Evolutionary conservation across 768 basidiomycete species (phyloP).

Genomic region (Leccinellum rugosiceps): DNA sequence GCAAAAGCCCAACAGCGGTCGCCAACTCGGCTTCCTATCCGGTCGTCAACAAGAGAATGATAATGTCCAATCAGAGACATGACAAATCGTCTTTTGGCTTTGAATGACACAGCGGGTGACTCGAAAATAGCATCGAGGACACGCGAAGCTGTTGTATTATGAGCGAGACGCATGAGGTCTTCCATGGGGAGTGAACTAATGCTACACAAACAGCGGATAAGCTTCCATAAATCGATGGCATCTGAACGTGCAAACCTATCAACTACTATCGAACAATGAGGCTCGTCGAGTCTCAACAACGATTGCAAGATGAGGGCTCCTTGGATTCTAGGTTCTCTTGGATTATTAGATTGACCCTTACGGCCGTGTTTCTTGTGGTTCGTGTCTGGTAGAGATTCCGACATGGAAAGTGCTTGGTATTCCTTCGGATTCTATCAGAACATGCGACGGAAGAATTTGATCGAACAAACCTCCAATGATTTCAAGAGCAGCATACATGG

Average conservation of each 20-base stretch:
- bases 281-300: constrained; percentile 63
- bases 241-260: constrained; percentile 51
- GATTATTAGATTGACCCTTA: constrained; percentile 27
- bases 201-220: constrained; percentile 36
- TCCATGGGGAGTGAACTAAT: constrained; percentile 54
- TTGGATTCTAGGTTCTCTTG: constrained; percentile 68
- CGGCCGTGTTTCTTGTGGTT: constrained; percentile 11
- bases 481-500: constrained; percentile 63
- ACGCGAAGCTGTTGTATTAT: constrained; percentile 67
- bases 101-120: constrained; percentile 59
- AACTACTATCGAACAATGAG: constrained; percentile 64
- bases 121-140: constrained; percentile 78
- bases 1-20: constrained; percentile 89
- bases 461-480: constrained; percentile 43
- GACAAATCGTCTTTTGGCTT: constrained; percentile 68
- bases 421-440: constrained; percentile 20
- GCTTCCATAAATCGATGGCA: background rate
- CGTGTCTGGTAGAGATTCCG: constrained; percentile 12
- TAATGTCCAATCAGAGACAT: constrained; percentile 76
- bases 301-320: constrained; percentile 86
- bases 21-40: constrained; percentile 84
- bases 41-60: constrained; percentile 80
- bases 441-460: background rate
- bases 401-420: constrained; percentile 9
- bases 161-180: constrained; percentile 56